phyloP scores from a whole-genome alignment of 2,329 filamentous ascomycete genomes.

The Microcyclospora pomicola region DNA sequence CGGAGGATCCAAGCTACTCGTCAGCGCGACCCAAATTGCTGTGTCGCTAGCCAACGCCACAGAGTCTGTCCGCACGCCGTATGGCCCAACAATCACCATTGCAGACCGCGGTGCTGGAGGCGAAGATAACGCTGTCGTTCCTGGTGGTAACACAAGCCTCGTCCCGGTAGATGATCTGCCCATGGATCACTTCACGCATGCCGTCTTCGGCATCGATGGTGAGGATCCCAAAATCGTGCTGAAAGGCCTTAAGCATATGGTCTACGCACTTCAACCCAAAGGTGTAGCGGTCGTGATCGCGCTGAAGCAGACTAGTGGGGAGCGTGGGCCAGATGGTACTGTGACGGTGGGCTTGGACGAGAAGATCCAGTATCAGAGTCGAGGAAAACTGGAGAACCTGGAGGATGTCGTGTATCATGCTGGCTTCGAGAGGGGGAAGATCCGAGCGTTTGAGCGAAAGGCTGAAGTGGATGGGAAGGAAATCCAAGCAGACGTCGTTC shows the following conservation, averaged over 20 bases:
- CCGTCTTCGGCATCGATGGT: constrained; percentile 11
- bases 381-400: constrained; percentile 11
- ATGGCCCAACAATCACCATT: constrained; percentile 13
- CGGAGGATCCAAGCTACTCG: constrained; percentile 11
- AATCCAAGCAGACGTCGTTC: constrained; percentile 12
- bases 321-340: constrained; percentile 1
- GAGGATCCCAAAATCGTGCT: constrained; percentile 15
- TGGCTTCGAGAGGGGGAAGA: constrained; percentile 16
- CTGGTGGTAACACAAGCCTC: constrained; percentile 5
- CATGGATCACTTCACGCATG: constrained; percentile 17
- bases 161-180: constrained; percentile 7
- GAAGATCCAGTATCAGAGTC: constrained; percentile 14
- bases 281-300: constrained; percentile 14
- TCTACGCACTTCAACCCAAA: constrained; percentile 15
- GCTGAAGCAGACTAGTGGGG: constrained; percentile 9
- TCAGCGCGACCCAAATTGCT: constrained; percentile 11
- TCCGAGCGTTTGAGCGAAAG: constrained; percentile 11
- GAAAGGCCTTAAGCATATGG: constrained; percentile 12
- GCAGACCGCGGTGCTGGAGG: constrained; percentile 6
- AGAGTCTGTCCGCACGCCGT: constrained; percentile 12
- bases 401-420: constrained; percentile 15
- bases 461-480: constrained; percentile 10
- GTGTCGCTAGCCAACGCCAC: constrained; percentile 9
- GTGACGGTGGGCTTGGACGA: constrained; percentile 12
- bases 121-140: neutral